Conservation (phyloP, 495 filamentous ascomycete species). For the Chaetomidium leptoderma region DNA sequence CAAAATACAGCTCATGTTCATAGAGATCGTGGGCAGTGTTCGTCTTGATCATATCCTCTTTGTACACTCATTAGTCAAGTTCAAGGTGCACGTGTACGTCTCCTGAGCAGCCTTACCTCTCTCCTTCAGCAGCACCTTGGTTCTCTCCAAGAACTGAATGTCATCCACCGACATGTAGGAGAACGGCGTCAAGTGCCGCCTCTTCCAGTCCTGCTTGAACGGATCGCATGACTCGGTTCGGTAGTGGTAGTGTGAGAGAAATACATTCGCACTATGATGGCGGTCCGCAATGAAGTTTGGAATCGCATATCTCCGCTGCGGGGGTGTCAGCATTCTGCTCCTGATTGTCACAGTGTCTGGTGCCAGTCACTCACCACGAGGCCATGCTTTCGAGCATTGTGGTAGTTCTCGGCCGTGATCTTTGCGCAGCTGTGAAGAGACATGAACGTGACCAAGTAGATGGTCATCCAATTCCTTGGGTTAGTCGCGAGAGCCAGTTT, state of each 20-base stretch:
- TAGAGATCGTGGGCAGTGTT: constrained; percentile 9
- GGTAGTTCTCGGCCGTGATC: constrained; percentile 33
- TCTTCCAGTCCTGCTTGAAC: constrained; percentile 31
- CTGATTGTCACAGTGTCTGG: not conserved
- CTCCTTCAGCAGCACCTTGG: constrained; percentile 9
- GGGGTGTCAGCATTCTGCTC: not conserved
- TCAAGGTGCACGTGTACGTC: not conserved
- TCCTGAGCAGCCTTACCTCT: not conserved
- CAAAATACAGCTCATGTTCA: constrained; percentile 26
- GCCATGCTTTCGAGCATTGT: constrained; percentile 32
- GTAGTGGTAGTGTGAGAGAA: constrained; percentile 38
- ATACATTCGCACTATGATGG: constrained; percentile 36
- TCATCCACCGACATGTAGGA: constrained; percentile 15
- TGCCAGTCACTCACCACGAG: not conserved
- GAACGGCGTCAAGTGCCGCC: constrained; percentile 12
- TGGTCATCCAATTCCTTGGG: constrained; percentile 35
- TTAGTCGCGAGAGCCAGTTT: constrained; percentile 34
- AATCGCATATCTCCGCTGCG: constrained; percentile 18
- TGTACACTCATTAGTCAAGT: not conserved
- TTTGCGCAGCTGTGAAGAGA: constrained; percentile 38
- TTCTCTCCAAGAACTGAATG: constrained; percentile 15
- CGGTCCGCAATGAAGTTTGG: constrained; percentile 23
- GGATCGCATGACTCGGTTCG: constrained; percentile 34
- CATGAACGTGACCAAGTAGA: constrained; percentile 40
- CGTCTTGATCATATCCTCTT: constrained; percentile 1